Percentiles rank a stretch among this genome's conserved stretches.
Conservation (phyloP, 306 rosid species). For the Geum urbanum region DNA sequence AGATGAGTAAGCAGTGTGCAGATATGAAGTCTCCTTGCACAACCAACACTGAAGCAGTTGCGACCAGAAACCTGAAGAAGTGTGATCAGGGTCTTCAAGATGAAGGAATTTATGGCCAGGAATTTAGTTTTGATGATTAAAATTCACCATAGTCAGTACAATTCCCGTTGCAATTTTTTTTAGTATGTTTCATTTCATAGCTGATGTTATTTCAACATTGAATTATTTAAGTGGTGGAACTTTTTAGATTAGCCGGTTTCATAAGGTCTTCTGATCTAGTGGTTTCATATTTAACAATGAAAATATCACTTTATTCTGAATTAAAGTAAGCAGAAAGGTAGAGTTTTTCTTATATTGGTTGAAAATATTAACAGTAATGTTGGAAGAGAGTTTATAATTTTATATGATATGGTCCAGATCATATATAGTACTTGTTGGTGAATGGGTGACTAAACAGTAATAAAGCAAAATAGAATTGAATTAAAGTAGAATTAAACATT, state of each 20-base stretch:
- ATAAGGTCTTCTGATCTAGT: not conserved
- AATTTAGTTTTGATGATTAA: not conserved
- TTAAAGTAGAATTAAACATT: not conserved
- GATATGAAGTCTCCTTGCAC: slow-evolving; percentile 5
- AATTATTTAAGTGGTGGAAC: not conserved
- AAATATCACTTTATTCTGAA: not conserved
- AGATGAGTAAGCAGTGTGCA: not conserved
- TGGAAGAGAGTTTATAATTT: not conserved
- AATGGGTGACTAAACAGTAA: not conserved
- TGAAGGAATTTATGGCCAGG: slow-evolving; percentile 5
- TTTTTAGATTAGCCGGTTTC: not conserved
- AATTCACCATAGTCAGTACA: not conserved
- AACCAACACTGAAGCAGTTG: not conserved
- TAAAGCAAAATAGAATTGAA: not conserved
- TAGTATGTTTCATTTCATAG: not conserved
- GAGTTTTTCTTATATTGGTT: not conserved
- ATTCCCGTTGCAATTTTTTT: not conserved
- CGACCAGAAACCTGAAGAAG: slow-evolving; percentile 2
- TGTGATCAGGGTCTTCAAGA: slow-evolving; percentile 20
- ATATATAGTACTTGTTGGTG: not conserved
- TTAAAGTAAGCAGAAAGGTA: not conserved
- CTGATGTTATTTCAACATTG: not conserved
- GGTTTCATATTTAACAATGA: not conserved
- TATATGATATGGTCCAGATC: not conserved
- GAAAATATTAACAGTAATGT: not conserved